Evolutionary conservation across 1,139 yeast species (phyloP).

Genomic region (Hansenula sp.): DNA sequence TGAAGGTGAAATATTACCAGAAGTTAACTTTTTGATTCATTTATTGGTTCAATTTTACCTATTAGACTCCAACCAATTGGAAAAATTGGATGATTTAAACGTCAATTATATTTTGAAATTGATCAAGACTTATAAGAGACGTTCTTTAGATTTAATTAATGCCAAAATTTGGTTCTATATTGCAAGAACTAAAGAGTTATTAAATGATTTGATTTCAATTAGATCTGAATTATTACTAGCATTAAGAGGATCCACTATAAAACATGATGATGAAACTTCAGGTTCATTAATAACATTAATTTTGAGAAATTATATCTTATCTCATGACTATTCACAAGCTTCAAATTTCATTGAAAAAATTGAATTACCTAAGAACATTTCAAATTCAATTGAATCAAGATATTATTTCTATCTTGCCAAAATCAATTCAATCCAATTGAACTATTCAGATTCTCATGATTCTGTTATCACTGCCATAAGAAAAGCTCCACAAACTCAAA

Average conservation of each 20-base stretch:
- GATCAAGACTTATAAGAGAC: constrained; percentile 64
- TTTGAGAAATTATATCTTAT: constrained; percentile 71
- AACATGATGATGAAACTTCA: constrained; percentile 90
- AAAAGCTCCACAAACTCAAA: constrained; percentile 92
- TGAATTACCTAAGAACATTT: constrained; percentile 80
- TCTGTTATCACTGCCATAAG: constrained; percentile 89
- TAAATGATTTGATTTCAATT: constrained; percentile 54
- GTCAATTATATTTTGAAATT: constrained; percentile 44
- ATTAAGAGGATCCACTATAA: constrained; percentile 82
- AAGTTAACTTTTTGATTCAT: constrained; percentile 76
- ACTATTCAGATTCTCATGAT: constrained; percentile 88
- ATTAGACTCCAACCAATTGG: constrained; percentile 55
- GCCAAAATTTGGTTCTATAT: constrained; percentile 95
- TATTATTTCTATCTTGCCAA: constrained; percentile 87
- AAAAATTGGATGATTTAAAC: constrained; percentile 50
- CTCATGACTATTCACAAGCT: constrained; percentile 85
- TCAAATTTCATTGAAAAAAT: constrained; percentile 86
- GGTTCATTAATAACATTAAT: constrained; percentile 83
- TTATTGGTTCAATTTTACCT: constrained; percentile 73
- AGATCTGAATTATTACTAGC: constrained; percentile 70
- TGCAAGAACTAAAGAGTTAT: constrained; percentile 71
- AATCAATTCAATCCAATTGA: constrained; percentile 87
- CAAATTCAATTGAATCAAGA: constrained; percentile 88
- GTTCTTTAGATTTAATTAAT: constrained; percentile 80
- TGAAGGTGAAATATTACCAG: constrained; percentile 53